Conservation (phyloP, 2,329 filamentous ascomycete species). For the Sporothrix variecibatus region DNA sequence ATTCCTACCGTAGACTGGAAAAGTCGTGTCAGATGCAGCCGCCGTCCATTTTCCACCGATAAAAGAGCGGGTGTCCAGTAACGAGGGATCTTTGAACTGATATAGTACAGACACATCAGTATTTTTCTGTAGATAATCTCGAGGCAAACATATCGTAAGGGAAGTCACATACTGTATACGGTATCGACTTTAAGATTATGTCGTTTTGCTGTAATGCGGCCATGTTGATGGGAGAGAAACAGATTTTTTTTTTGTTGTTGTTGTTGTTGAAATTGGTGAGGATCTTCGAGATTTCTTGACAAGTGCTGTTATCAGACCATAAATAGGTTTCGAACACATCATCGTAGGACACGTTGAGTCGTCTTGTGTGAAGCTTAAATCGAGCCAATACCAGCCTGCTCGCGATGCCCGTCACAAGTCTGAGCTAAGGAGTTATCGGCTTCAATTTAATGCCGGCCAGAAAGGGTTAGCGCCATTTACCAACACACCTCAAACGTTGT, state of each 20-base stretch:
- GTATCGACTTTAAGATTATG: not conserved
- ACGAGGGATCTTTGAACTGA: slow-evolving; percentile 74
- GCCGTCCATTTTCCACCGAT: slow-evolving; percentile 91
- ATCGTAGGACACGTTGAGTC: too few relatives aligned
- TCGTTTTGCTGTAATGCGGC: not conserved
- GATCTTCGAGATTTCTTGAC: too few relatives aligned
- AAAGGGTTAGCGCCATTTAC: not conserved
- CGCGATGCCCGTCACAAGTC: too few relatives aligned
- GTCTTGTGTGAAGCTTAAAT: too few relatives aligned
- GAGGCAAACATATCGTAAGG: not conserved
- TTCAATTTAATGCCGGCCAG: not conserved
- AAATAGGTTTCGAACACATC: too few relatives aligned
- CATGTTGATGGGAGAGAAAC: not conserved
- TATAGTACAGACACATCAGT: too few relatives aligned
- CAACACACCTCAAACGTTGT: not conserved
- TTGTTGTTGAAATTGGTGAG: too few relatives aligned
- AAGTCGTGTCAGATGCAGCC: slow-evolving; percentile 85
- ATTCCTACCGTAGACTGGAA: slow-evolving; percentile 80
- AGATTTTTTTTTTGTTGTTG: too few relatives aligned
- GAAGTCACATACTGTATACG: not conserved
- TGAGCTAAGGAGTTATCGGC: not conserved
- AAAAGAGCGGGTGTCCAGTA: slow-evolving; percentile 83
- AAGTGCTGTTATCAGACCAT: too few relatives aligned
- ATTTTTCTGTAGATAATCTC: too few relatives aligned
- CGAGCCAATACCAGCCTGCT: too few relatives aligned